Conservation (phyloP, 2,329 filamentous ascomycete species). For the Lasiodiplodia citricola region DNA sequence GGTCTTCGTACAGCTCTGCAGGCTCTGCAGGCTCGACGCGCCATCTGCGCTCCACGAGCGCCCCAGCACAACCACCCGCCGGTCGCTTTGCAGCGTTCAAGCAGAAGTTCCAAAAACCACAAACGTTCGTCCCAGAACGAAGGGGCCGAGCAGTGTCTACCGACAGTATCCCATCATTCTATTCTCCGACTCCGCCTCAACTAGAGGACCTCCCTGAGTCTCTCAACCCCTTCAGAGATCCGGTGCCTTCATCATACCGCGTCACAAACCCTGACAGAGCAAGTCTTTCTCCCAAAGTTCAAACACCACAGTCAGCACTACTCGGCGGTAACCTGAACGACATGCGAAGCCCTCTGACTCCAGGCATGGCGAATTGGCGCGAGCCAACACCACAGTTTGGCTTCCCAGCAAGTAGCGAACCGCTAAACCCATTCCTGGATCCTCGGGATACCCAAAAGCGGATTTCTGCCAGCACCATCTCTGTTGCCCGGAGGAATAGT, state of each 20-base stretch:
- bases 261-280: constrained; percentile 19
- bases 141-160: constrained; percentile 13
- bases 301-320: neutral
- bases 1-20: constrained; percentile 7
- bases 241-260: neutral
- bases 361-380: constrained; percentile 7
- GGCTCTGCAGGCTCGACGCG: constrained; percentile 10
- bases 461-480: neutral
- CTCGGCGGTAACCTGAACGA: neutral
- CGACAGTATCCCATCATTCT: constrained; percentile 21
- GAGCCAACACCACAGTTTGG: constrained; percentile 14
- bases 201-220: constrained; percentile 11
- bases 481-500: neutral
- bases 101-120: constrained; percentile 16
- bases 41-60: constrained; percentile 22
- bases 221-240: constrained; percentile 20
- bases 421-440: constrained; percentile 15
- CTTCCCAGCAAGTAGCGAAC: neutral
- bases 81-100: constrained; percentile 3
- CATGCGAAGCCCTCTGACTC: neutral
- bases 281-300: neutral
- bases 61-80: neutral
- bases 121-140: neutral
- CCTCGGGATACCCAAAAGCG: neutral
- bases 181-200: constrained; percentile 14